Percentiles rank a stretch among this genome's conserved stretches.
These are phyloP conservation scores for Hyphopichia fennica DNA, from an alignment of 1,139 yeast genomes.

Conservation along the genomic window DNA sequence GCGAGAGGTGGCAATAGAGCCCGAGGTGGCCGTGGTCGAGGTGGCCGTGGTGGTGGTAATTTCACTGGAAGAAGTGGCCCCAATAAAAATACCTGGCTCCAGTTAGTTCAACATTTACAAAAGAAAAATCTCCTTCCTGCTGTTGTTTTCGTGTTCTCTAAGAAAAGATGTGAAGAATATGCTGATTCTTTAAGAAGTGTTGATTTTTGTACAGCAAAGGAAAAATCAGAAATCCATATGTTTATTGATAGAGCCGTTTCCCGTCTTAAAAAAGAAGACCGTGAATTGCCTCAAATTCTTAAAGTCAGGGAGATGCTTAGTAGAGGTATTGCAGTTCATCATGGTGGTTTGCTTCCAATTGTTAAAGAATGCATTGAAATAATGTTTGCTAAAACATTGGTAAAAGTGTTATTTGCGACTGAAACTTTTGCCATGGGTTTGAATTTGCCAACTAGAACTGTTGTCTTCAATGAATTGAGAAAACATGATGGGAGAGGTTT, in stretches of 20 bases:
- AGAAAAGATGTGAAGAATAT: constrained; percentile 89
- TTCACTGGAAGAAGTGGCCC: constrained; percentile 62
- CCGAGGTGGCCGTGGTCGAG: constrained; percentile 26
- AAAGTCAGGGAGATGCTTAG: constrained; percentile 79
- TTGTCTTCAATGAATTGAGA: constrained; percentile 78
- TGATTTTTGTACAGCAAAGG: constrained; percentile 80
- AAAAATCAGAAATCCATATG: constrained; percentile 89
- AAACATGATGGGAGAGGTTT: constrained; percentile 89
- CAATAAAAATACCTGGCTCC: constrained; percentile 74
- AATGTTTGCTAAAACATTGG: constrained; percentile 78
- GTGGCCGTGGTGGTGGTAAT: constrained; percentile 31
- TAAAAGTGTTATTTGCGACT: constrained; percentile 92
- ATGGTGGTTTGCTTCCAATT: constrained; percentile 93
- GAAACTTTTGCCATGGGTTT: constrained; percentile 99
- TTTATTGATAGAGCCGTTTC: constrained; percentile 87
- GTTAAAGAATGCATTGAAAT: constrained; percentile 95
- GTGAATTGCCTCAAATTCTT: constrained; percentile 88
- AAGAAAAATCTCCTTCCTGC: constrained; percentile 77
- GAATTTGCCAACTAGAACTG: constrained; percentile 95
- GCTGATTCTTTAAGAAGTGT: constrained; percentile 75
- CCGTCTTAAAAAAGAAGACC: constrained; percentile 85
- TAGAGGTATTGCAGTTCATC: constrained; percentile 95
- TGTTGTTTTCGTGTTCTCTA: constrained; percentile 89
- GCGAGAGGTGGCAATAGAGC: constrained; percentile 43
- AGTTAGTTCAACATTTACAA: constrained; percentile 71